Evolutionary conservation across 352 stramenopile genomes (phyloP).

Genomic region (Phytophthora boehmeriae): DNA sequence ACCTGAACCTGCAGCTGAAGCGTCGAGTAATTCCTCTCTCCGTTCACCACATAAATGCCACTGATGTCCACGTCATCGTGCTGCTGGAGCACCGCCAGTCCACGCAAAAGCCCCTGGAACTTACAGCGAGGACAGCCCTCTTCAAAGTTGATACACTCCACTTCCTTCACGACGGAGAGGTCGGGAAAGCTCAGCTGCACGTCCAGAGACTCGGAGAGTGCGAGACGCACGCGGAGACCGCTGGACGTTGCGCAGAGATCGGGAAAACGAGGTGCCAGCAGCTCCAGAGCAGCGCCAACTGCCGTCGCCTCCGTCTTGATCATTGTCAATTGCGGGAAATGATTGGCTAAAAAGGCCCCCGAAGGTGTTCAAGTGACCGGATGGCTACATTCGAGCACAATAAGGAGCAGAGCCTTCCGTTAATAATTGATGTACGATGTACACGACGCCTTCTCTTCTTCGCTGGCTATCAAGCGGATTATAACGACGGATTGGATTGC

Average conservation of each 20-base stretch:
- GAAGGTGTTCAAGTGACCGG: too few relatives aligned
- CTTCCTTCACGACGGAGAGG: conserved; percentile 23
- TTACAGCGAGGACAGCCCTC: conserved; percentile 43
- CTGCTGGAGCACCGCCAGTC: conserved; percentile 43
- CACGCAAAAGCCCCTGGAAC: conserved; percentile 47
- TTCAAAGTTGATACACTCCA: conserved; percentile 48
- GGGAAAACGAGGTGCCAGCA: conserved; percentile 32
- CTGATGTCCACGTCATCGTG: conserved; percentile 38
- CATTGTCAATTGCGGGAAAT: neutral
- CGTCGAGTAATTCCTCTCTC: conserved; percentile 26
- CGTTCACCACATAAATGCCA: conserved; percentile 42
- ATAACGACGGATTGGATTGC: too few relatives aligned
- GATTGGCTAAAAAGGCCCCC: neutral
- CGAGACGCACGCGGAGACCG: conserved; percentile 21
- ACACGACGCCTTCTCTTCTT: too few relatives aligned
- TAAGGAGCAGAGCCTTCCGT: too few relatives aligned
- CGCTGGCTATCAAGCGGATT: too few relatives aligned
- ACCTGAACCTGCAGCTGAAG: conserved; percentile 49
- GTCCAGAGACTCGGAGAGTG: conserved; percentile 27
- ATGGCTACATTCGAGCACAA: too few relatives aligned
- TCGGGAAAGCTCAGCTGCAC: conserved; percentile 39
- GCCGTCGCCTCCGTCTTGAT: conserved; percentile 16
- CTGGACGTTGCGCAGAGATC: conserved; percentile 9
- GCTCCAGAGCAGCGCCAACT: conserved; percentile 22
- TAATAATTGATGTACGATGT: too few relatives aligned